Percentiles rank a stretch among this genome's conserved stretches.
These are phyloP conservation scores for Auricularia auricula-judae DNA, from an alignment of 768 basidiomycete species.

Conservation along the genomic window DNA sequence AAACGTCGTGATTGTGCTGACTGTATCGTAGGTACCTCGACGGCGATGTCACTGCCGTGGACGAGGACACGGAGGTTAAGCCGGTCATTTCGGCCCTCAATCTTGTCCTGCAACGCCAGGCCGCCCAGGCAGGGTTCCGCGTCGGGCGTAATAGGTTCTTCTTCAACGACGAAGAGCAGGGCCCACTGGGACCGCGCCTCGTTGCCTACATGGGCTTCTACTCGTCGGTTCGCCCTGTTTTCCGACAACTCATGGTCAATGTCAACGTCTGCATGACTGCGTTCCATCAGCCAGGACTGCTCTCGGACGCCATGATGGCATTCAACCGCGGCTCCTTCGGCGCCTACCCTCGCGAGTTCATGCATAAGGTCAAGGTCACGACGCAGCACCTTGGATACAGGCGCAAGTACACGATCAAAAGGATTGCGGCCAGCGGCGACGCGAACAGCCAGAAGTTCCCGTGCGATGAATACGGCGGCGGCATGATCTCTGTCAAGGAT, in stretches of 20 bases:
- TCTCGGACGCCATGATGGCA: conserved; percentile 44
- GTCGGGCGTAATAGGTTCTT: conserved; percentile 61
- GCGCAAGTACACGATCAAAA: conserved; percentile 53
- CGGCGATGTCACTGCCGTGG: conserved; percentile 41
- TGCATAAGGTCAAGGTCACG: conserved; percentile 51
- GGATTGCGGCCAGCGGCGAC: conserved; percentile 26
- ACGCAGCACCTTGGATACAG: conserved; percentile 57
- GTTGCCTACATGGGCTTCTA: conserved; percentile 23
- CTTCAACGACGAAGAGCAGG: conserved; percentile 23
- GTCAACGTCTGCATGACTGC: conserved; percentile 44
- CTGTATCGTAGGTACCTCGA: conserved; percentile 36
- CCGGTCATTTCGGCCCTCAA: conserved; percentile 57
- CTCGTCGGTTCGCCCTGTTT: conserved; percentile 28
- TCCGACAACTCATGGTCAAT: conserved; percentile 41
- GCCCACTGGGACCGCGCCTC: not conserved
- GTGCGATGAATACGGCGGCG: conserved; percentile 35
- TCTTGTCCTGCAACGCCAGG: conserved; percentile 41
- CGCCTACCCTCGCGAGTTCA: conserved; percentile 50
- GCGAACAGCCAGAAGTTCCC: conserved; percentile 44
- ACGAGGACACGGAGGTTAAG: conserved; percentile 36
- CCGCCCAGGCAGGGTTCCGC: conserved; percentile 39
- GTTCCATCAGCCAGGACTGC: conserved; percentile 38
- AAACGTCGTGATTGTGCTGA: no score
- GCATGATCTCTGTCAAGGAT: conserved; percentile 41
- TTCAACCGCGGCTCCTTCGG: conserved; percentile 47